These are phyloP conservation scores for Dendrothele bispora DNA, from an alignment of 768 basidiomycete species.

Conservation along the genomic window DNA sequence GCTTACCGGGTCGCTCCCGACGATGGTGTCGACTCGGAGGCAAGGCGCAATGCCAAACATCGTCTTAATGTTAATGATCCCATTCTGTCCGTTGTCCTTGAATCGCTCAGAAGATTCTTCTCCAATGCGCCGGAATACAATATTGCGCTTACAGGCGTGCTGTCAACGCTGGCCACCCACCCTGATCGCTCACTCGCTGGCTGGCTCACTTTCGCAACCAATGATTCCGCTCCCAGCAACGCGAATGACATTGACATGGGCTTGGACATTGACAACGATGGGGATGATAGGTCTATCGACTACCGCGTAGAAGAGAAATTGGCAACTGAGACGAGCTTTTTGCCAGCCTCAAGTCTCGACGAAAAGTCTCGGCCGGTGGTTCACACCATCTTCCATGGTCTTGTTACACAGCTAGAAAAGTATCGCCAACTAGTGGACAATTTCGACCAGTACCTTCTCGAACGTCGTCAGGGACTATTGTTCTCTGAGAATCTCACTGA, in stretches of 20 bases:
- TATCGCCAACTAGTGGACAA: conserved; percentile 74
- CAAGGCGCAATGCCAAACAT: conserved; percentile 58
- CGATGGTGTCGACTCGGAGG: conserved; percentile 34
- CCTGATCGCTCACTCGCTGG: conserved; percentile 85
- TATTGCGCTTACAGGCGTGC: conserved; percentile 80
- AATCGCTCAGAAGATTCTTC: conserved; percentile 76
- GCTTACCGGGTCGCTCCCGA: conserved; percentile 52
- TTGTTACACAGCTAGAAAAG: conserved; percentile 78
- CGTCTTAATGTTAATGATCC: conserved; percentile 78
- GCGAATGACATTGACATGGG: conserved; percentile 14
- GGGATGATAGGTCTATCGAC: conserved; percentile 83
- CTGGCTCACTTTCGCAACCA: conserved; percentile 76
- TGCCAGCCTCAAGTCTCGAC: conserved; percentile 70
- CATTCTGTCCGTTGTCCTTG: conserved; percentile 68
- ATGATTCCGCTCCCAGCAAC: conserved; percentile 31
- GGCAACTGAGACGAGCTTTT: conserved; percentile 51
- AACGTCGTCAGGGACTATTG: conserved; percentile 85
- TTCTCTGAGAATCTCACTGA: conserved; percentile 93
- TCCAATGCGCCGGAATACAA: conserved; percentile 85
- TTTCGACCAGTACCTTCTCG: conserved; percentile 82
- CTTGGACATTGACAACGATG: conserved; percentile 43
- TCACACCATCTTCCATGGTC: conserved; percentile 76
- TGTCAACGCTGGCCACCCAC: conserved; percentile 81
- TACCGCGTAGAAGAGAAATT: conserved; percentile 68
- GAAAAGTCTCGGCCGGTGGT: conserved; percentile 76